A percentile compares a stretch with the other conserved stretches of the same genome.
These are phyloP conservation scores for Calonectria pauciramosa DNA, from an alignment of 2,329 filamentous ascomycete genomes.

Conservation along the genomic window DNA sequence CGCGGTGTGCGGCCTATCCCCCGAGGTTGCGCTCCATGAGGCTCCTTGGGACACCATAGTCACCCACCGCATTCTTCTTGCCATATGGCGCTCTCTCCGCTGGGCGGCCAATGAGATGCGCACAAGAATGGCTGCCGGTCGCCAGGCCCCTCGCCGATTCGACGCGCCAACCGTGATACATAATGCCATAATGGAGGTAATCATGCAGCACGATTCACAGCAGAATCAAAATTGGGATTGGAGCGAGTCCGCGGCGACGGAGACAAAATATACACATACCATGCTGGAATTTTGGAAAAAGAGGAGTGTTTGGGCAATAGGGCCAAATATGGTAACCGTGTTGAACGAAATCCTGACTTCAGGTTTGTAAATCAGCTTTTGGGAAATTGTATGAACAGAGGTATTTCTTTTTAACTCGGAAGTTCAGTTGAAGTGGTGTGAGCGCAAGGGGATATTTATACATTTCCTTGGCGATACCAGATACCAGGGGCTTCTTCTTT, in stretches of 20 bases:
- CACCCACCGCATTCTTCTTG: constrained; percentile 47
- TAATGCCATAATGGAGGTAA: constrained; percentile 22
- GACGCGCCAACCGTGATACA: constrained; percentile 20
- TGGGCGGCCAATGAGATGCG: constrained; percentile 45
- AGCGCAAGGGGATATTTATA: background rate
- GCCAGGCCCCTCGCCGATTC: background rate
- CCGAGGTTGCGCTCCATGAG: constrained; percentile 37
- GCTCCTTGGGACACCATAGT: constrained; percentile 48
- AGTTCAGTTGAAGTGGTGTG: background rate
- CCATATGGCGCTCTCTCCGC: constrained; percentile 47
- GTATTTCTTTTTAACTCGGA: too few species aligned
- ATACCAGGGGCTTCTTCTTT: background rate
- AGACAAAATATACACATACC: background rate
- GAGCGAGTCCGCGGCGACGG: background rate
- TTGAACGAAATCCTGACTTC: constrained; percentile 10
- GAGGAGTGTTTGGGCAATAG: constrained; percentile 22
- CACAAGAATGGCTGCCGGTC: background rate
- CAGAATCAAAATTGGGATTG: background rate
- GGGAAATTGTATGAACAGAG: background rate
- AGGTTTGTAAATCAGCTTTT: background rate
- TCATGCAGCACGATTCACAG: background rate
- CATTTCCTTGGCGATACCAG: background rate
- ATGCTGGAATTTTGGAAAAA: constrained; percentile 21
- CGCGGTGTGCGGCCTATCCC: constrained; percentile 24
- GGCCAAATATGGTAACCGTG: constrained; percentile 16